Base-by-base conservation (phyloP, 371 early-diverging fungal genomes). In the Apophysomyces elegans region DNA sequence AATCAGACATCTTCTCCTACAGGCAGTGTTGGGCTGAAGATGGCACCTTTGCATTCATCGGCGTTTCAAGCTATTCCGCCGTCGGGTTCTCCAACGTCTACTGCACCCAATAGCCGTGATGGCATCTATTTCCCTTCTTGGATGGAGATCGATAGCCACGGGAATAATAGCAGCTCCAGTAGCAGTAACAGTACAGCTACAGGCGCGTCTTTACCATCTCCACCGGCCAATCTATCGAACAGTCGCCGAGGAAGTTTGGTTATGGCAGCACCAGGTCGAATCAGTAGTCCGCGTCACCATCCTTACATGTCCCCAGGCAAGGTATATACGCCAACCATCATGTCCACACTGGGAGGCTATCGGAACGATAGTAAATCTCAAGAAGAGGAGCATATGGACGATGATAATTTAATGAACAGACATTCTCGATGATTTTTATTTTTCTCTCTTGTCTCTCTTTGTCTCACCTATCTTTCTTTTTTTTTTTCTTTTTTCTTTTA, bases 261-360 rank as follows among this genome's bases (percentile, higher is more conserved):
- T 0, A 50, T 50, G 54, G 21, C 21, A 21, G 47, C n/a, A 7
- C 7, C 47, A 11, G 21, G 21, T 32, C 54, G 54, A 1, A 50
- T 21, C 7, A 21, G 54, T 18, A 50, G 54, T 21, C 54, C 54
- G 21, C 54, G 54, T 1, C 54, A 50, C 21, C 54, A 50, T 21
- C 54, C 54, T 18, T 50, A 50, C 54, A 50, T 50, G 54, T 50
- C 54, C 16, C 54, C 54, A 50, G 54, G 54, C 8, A 50, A 50
- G 21, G 21, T 50, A 21, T 50, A 50, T 50, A 50, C 54, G 21
- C 54, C 54, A 4, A 50, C 18, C 21, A 50, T 50, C 21, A 50
- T 50, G 54, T 50, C 54, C 5, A 50, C 54, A 1, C 21, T 50
- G 4, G 54, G 54, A 7, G 21, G 54, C 11, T 50, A 50, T 21